Evolutionary conservation across 768 basidiomycete species (phyloP).

Genomic region (Neoboletus magnificus): DNA sequence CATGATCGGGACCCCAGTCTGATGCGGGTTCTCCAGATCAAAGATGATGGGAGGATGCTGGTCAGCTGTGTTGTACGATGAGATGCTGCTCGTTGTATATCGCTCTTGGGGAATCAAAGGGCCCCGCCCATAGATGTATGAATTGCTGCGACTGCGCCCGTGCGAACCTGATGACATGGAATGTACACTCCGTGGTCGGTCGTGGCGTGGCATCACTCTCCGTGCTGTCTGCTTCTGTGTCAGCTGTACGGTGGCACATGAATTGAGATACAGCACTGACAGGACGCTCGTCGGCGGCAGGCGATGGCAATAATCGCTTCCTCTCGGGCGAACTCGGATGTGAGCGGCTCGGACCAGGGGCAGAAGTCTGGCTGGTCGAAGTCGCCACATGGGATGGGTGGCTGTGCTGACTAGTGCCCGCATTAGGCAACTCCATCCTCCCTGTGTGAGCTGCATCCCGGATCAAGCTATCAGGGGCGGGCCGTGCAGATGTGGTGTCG

Average conservation of each 20-base stretch:
- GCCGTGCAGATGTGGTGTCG: not conserved
- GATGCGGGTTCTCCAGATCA: conserved; percentile 47
- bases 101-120: conserved; percentile 23
- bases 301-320: conserved; percentile 10
- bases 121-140: conserved; percentile 14
- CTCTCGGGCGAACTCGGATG: conserved; percentile 19
- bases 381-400: conserved; percentile 17
- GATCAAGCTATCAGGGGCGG: not conserved
- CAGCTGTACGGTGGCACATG: conserved; percentile 12
- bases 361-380: conserved; percentile 3
- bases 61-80: not conserved
- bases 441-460: conserved; percentile 7
- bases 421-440: not conserved
- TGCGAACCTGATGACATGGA: conserved; percentile 2
- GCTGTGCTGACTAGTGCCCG: conserved; percentile 14
- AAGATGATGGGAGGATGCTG: conserved; percentile 61
- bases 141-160: conserved; percentile 1
- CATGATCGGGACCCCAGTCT: conserved; percentile 55
- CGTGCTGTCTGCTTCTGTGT: conserved; percentile 18
- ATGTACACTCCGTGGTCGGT: conserved; percentile 9
- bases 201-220: conserved; percentile 17
- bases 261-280: conserved; percentile 12
- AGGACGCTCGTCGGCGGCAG: conserved; percentile 7
- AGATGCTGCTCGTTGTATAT: conserved; percentile 17
- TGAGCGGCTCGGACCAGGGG: conserved; percentile 9